Conservation (phyloP, 2,329 filamentous ascomycete genomes). For the Cercospora sojina region DNA sequence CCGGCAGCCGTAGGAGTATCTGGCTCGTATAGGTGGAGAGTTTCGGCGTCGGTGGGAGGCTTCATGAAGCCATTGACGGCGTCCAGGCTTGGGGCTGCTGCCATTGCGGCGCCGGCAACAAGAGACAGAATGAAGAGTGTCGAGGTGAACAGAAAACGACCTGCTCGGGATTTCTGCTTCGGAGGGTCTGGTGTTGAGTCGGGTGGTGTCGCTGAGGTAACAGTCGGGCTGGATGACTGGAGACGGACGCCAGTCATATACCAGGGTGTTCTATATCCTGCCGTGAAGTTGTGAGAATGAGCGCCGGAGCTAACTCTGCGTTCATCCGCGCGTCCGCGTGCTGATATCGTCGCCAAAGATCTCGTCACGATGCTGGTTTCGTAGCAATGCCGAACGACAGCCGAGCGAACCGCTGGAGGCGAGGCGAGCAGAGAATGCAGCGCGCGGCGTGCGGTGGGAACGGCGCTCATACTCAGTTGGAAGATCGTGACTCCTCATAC, state of each 20-base stretch:
- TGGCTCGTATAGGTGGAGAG: slow-evolving; percentile 64
- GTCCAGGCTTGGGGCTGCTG: slow-evolving; percentile 53
- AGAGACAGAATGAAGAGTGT: slow-evolving; percentile 51
- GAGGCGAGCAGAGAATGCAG: slow-evolving; percentile 14
- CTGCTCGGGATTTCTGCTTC: slow-evolving; percentile 2
- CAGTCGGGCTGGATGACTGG: slow-evolving; percentile 14
- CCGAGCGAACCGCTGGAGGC: slow-evolving; percentile 24
- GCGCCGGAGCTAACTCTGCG: slow-evolving; percentile 3
- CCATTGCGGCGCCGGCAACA: slow-evolving; percentile 58
- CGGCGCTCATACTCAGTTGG: slow-evolving; percentile 2
- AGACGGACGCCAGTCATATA: slow-evolving; percentile 17
- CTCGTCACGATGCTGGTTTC: slow-evolving; percentile 19
- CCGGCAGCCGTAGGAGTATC: slow-evolving; percentile 52
- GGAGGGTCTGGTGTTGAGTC: background rate
- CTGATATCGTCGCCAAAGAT: slow-evolving; percentile 21
- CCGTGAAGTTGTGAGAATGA: slow-evolving; percentile 19
- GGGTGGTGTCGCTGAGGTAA: background rate
- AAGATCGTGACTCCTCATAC: background rate
- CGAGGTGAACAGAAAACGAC: slow-evolving; percentile 41
- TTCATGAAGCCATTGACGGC: slow-evolving; percentile 52
- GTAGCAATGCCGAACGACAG: slow-evolving; percentile 17
- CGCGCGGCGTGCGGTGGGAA: slow-evolving; percentile 1
- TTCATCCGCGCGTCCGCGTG: slow-evolving; percentile 13
- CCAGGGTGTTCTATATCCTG: slow-evolving; percentile 16
- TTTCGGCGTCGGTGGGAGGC: slow-evolving; percentile 69